phyloP scores from a whole-genome alignment of 129 eudicot genomes.

The Rutidosis leptorrhynchoides region DNA sequence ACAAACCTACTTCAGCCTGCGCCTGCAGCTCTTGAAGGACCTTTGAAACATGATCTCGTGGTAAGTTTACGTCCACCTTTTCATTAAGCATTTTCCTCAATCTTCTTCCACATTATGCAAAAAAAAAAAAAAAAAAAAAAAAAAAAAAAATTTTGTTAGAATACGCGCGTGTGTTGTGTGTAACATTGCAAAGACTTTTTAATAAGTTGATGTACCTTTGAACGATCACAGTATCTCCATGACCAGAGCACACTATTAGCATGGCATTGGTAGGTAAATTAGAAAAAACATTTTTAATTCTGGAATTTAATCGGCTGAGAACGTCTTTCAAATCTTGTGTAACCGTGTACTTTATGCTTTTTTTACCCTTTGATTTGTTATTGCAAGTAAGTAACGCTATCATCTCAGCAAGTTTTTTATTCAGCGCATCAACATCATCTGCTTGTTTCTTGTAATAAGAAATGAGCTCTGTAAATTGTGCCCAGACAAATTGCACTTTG shows the following conservation, averaged over 20 bases:
- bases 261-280: conserved; percentile 72
- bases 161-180: not conserved
- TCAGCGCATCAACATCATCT: conserved; percentile 56
- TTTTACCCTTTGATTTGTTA: conserved; percentile 41
- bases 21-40: conserved; percentile 89
- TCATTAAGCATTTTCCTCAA: conserved; percentile 67
- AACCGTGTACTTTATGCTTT: conserved; percentile 46
- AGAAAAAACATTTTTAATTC: conserved; percentile 50
- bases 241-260: conserved; percentile 93
- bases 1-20: conserved; percentile 93
- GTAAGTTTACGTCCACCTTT: conserved; percentile 45
- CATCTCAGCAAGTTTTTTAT: conserved; percentile 76
- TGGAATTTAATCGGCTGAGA: conserved; percentile 55
- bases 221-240: conserved; percentile 87
- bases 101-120: too few species aligned
- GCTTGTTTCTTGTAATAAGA: conserved; percentile 72
- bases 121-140: too few species aligned
- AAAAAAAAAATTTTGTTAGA: too few species aligned
- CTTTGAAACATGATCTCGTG: conserved; percentile 68
- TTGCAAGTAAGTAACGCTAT: conserved; percentile 74
- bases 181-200: not conserved
- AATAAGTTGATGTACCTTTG: conserved; percentile 50
- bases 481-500: conserved; percentile 84
- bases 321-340: conserved; percentile 61
- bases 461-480: conserved; percentile 71